Base-by-base conservation (phyloP, 169 alveolate genomes). In the Cyclospora cayetanensis region DNA sequence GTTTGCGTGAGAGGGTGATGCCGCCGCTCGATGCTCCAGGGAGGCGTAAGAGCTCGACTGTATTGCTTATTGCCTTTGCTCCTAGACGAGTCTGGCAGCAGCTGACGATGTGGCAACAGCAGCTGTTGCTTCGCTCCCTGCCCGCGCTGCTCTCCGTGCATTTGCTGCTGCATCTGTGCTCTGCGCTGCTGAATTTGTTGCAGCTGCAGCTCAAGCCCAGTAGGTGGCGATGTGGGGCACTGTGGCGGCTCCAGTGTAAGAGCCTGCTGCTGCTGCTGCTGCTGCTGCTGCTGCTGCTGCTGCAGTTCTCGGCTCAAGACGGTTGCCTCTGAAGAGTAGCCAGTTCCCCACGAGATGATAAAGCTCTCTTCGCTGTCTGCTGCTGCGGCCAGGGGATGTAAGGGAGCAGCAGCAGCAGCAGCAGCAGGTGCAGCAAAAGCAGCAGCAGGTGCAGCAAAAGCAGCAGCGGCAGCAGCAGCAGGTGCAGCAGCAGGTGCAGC, bases 241-340 rank as follows among this genome's bases (percentile, higher is more conserved):
- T n/a, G n/a, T n/a, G n/a, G n/a, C n/a, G n/a, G n/a, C n/a, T n/a
- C n/a, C n/a, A n/a, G n/a, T n/a, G n/a, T n/a, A n/a, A n/a, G n/a
- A n/a, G n/a, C 80, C 20, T 68, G 80, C 46, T 34, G 22, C 80
- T 34, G 80, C 52, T 68, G 80, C 52, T 68, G 52, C 29, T 34
- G 80, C 29, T 68, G 80, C 80, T 68, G 80, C 80, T 68, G 52
- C 0, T 34, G 52, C 27, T 34, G 80, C 52, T 68, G 80, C 80
- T 68, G 80, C 50, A 35, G 80, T 29, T 68, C 53, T 1, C 7
- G 46, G 34, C 37, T 43, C 52, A 68, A 31, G 80, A 15, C 80
- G 31, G 80, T 50, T 29, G 80, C 52, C 46, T 68, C 80, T 29
- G 80, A 1, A 2, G 80, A 50, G 2, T 4, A 25, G 39, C 53